Evolutionary conservation across 805 yeast species (phyloP), one percentile per base, ranked within the genome.

Genomic region (Candida anglica): DNA sequence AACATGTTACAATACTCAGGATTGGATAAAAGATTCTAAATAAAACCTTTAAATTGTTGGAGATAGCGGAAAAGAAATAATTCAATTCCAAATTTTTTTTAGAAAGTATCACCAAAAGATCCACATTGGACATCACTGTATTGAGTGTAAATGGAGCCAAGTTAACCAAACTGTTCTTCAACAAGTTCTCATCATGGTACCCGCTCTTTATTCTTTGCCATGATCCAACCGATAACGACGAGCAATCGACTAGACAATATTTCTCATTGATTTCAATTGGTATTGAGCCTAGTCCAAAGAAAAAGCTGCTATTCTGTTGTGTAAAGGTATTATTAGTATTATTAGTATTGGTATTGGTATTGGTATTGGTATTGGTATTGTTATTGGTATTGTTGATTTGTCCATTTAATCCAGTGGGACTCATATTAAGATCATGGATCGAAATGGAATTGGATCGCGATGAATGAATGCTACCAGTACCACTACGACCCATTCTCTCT

Each of bases 191-290:
- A 34, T 60, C 57, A 38, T 60, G 60, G 36, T 69, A 64, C 1
- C 93, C 93, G 23, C 81, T 71, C 50, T 79, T 79, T 41, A 81
- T 72, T 44, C 94, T 62, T 56, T 83, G 88, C 94, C 94, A 85
- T 22, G 80, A 69, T 0, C 93, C 93, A 17, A 84, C 89, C 0
- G 83, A 74, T 7, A 84, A 66, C 7, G 86, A 77, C 28, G 73
- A 65, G 42, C 84, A 73, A 47, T 84, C 88, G 19, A 83, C 71
- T 39, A 81, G 75, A 48, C 76, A 73, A 53, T 84, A 84, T 41
- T 78, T 75, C 34, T 78, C 82, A 50, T 82, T 84, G 27, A 76
- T 53, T 26, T 67, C 72, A 22, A 77, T 60, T 2, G 84, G 83
- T 15, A 21, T 31, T 29, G 40, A 18, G 28, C 17, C n/a, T n/a